Conservation (phyloP, 164 flowering plant genomes). For the Saururus chinensis region DNA sequence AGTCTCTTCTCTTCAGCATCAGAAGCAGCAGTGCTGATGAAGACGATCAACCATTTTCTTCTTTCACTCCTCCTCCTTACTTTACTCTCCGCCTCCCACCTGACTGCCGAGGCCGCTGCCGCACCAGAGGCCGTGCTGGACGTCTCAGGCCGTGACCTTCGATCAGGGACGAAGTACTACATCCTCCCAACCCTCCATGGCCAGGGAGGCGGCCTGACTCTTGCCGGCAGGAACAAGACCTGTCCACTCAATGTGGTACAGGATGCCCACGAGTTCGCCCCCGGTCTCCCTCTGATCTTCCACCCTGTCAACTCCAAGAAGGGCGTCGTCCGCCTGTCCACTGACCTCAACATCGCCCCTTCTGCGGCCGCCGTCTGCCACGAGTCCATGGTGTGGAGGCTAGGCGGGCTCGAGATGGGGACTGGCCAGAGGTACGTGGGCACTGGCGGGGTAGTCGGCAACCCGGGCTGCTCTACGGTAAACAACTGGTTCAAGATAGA, state of each 20-base stretch:
- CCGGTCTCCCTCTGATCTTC: conserved; percentile 15
- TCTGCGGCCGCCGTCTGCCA: conserved; percentile 12
- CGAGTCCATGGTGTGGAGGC: conserved; percentile 21
- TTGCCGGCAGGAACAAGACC: conserved; percentile 2
- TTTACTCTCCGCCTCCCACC: no score
- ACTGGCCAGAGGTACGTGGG: conserved; percentile 11
- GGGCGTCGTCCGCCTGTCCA: no score
- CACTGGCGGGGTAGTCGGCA: conserved; percentile 20
- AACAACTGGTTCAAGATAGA: no score
- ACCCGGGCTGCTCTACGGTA: no score
- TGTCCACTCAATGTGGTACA: conserved; percentile 17
- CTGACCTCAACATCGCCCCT: no score
- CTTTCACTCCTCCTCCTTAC: no score
- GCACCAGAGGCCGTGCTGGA: no score
- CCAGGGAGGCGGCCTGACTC: no score
- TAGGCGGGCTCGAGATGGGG: background rate
- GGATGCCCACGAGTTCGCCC: conserved; percentile 5
- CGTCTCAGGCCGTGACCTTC: conserved; percentile 13
- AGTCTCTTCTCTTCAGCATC: no score
- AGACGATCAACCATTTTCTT: no score
- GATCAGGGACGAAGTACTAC: conserved; percentile 13
- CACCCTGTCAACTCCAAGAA: conserved; percentile 12
- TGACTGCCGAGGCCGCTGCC: background rate
- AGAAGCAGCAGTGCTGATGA: no score
- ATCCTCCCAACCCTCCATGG: conserved; percentile 14